Evolutionary conservation across 2,329 filamentous ascomycete genomes (phyloP).

Genomic region (Trichoderma sp.): DNA sequence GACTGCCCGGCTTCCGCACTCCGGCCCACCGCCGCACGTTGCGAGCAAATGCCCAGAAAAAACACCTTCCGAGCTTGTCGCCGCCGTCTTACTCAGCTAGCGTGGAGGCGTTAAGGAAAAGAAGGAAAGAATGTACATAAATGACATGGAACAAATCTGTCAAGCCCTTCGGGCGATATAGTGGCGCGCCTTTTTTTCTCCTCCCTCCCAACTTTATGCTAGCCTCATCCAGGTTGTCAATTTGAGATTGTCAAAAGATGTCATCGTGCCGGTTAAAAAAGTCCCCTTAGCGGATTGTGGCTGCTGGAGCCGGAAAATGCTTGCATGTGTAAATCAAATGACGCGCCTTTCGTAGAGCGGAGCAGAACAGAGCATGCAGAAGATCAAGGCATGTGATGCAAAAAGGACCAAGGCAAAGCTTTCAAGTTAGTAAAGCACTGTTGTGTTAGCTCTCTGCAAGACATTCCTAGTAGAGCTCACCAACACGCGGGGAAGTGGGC

Average conservation of each 20-base stretch:
- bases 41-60: not conserved
- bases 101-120: not conserved
- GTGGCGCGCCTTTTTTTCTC: not conserved
- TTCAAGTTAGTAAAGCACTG: too few relatives aligned
- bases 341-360: not conserved
- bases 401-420: not conserved
- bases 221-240: not conserved
- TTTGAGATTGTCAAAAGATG: not conserved
- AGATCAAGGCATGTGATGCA: not conserved
- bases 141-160: not conserved
- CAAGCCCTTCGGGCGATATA: not conserved
- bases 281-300: not conserved
- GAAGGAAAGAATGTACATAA: not conserved
- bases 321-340: not conserved
- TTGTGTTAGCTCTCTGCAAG: not conserved
- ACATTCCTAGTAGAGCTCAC: not conserved
- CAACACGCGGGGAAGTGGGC: not conserved
- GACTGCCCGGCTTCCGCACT: not conserved
- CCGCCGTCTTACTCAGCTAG: not conserved
- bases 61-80: conserved; percentile 2
- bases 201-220: not conserved
- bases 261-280: not conserved
- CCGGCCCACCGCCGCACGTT: not conserved
- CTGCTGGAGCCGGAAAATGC: not conserved
- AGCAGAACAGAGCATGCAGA: not conserved